Evolutionary conservation across 106 monocot genomes (phyloP), one percentile per base, ranked within the genome.

Genomic region (Acanthochlamys bracteata): DNA sequence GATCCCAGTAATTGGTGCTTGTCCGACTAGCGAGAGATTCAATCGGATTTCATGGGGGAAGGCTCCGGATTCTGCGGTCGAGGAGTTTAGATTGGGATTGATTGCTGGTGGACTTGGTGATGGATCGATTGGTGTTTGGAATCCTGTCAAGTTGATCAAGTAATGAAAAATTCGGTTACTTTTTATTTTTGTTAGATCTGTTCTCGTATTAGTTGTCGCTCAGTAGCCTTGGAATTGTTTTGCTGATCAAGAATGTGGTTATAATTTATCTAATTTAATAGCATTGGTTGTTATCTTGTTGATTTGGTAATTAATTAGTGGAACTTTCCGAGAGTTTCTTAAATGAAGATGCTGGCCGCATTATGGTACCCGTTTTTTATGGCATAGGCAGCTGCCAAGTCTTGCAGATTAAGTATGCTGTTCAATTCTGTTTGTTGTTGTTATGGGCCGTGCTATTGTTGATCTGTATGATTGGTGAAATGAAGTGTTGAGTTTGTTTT

Each of bases 81-180:
- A 78, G 40, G 87, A 85, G 45, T 91, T 65, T 61, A 55, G 78
- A 11, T 64, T 96, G 0, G 96, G 96, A 0, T 75, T 96, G 26
- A 27, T 96, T 27, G 96, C 96, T 13, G 96, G 96, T 39, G 96
- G 96, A 40, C 80, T 91, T 24, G 62, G 62, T 17, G 96, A 96
- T 46, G 96, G 91, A 10, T 75, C 70, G 47, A 85, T 96, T 61
- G 69, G 69, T 61, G 73, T 96, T 19, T 96, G 96, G 96, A 91
- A 96, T 53, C 96, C 96, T 2, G 41, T 4, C 4, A 80, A 74
- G 54, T 63, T 93, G 68, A 80, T 93, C 57, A 66, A 75, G 93
- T 93, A 66, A 49, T 33, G 33, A 33, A 33, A 33, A 33, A 3
- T 33, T 46, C 13, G 25, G 27, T 49, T 49, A 2, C 10, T 4